Evolutionary conservation across 192 early-diverging fungal genomes (phyloP).

Genomic region (Coemansia sp.): DNA sequence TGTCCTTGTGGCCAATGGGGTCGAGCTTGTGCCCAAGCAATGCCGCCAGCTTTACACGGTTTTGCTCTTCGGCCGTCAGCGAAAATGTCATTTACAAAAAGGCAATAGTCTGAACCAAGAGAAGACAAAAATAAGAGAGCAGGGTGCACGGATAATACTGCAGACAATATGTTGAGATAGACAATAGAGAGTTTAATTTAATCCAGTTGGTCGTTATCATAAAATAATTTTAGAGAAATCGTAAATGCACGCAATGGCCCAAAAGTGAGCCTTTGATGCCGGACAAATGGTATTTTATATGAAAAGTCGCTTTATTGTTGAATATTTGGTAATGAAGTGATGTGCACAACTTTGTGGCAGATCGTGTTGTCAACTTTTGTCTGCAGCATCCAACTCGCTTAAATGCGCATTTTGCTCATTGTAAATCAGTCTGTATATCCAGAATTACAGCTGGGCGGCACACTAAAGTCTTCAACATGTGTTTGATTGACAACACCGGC

Average conservation of each 20-base stretch:
- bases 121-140: background rate
- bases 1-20: conserved; percentile 31
- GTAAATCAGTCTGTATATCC: background rate
- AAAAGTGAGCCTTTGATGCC: background rate
- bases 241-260: background rate
- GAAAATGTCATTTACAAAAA: conserved; percentile 29
- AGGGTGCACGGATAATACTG: conserved; percentile 1
- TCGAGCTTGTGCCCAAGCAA: conserved; percentile 35
- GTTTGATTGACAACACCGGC: conserved; percentile 20
- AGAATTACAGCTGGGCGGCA: conserved; percentile 15
- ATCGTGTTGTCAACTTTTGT: background rate
- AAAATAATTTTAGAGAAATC: background rate
- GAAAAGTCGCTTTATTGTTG: background rate
- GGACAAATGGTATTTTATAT: background rate
- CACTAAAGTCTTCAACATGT: conserved; percentile 25
- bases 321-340: background rate
- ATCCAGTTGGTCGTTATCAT: background rate
- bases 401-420: background rate
- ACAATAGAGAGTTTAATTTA: background rate
- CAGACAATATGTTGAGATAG: background rate
- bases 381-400: background rate
- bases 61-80: conserved; percentile 29
- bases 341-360: background rate
- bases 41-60: conserved; percentile 24
- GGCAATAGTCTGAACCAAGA: background rate